These are phyloP conservation scores for Tricholoma bakamatsutake DNA, from an alignment of 768 basidiomycete genomes.

Conservation along the genomic window DNA sequence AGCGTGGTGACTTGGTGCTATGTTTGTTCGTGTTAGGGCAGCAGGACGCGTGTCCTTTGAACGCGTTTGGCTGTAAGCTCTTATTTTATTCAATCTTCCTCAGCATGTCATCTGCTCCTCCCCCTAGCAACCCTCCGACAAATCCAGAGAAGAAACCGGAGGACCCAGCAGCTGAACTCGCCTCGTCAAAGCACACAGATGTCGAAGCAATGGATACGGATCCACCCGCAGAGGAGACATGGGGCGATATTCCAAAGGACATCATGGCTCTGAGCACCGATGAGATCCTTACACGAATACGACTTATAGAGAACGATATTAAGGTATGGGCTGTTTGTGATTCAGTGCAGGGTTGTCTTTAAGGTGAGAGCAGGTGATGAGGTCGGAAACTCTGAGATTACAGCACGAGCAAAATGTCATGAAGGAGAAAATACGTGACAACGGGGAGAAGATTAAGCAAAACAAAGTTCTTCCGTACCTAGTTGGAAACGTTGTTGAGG, in stretches of 20 bases:
- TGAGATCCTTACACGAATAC: conserved; percentile 82
- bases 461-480: conserved; percentile 98
- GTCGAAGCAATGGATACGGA: conserved; percentile 68
- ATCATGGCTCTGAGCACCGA: conserved; percentile 74
- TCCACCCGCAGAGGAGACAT: conserved; percentile 66
- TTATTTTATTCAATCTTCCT: conserved; percentile 10
- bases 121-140: conserved; percentile 43
- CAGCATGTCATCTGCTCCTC: conserved; percentile 55
- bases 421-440: conserved; percentile 98
- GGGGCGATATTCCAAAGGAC: conserved; percentile 90
- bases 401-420: conserved; percentile 94
- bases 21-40: conserved; percentile 22
- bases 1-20: conserved; percentile 7
- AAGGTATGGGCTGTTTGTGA: conserved; percentile 47
- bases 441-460: conserved; percentile 97
- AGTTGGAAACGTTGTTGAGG: conserved; percentile 97
- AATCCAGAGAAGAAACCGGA: conserved; percentile 53
- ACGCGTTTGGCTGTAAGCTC: conserved; percentile 24
- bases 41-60: conserved; percentile 31
- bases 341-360: neutral
- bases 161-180: conserved; percentile 19
- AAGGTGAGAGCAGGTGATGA: conserved; percentile 73
- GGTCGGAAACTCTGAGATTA: conserved; percentile 86
- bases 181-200: conserved; percentile 25
- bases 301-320: conserved; percentile 95